These are phyloP conservation scores for Malassezia obtusa DNA, from an alignment of 1,284 basidiomycete species.

Conservation along the genomic window DNA sequence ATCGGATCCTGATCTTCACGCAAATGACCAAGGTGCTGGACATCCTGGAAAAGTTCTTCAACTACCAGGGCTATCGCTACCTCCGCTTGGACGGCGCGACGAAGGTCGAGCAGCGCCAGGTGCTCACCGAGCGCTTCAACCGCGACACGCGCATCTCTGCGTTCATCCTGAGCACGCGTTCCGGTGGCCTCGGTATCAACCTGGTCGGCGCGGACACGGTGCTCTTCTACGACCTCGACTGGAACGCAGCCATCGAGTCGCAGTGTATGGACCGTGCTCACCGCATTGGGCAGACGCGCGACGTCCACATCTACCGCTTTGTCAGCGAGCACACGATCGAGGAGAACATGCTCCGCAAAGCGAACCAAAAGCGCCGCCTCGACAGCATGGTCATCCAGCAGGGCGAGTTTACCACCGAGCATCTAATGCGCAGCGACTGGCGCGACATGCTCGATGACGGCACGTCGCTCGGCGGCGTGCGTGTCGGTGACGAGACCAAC, in stretches of 20 bases:
- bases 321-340: constrained; percentile 86
- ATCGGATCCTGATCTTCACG: constrained; percentile 87
- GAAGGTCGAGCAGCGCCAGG: constrained; percentile 88
- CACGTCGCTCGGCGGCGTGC: constrained; percentile 31
- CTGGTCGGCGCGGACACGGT: constrained; percentile 90
- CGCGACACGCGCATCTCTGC: constrained; percentile 78
- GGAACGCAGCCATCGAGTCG: constrained; percentile 93
- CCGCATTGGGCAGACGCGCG: constrained; percentile 89
- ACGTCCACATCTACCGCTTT: constrained; percentile 94
- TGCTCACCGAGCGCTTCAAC: constrained; percentile 94
- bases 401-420: constrained; percentile 67
- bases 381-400: constrained; percentile 87
- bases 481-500: constrained; percentile 32
- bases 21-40: constrained; percentile 94
- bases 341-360: constrained; percentile 89
- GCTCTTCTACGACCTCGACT: constrained; percentile 92
- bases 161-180: constrained; percentile 85
- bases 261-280: constrained; percentile 94
- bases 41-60: constrained; percentile 85
- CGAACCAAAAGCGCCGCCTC: constrained; percentile 84
- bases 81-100: constrained; percentile 85
- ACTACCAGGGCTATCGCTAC: constrained; percentile 85
- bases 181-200: constrained; percentile 92
- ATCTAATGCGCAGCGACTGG: constrained; percentile 60
- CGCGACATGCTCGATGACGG: constrained; percentile 63